Evolutionary conservation across 495 filamentous ascomycete species (phyloP).

Genomic region (Neurospora africana): DNA sequence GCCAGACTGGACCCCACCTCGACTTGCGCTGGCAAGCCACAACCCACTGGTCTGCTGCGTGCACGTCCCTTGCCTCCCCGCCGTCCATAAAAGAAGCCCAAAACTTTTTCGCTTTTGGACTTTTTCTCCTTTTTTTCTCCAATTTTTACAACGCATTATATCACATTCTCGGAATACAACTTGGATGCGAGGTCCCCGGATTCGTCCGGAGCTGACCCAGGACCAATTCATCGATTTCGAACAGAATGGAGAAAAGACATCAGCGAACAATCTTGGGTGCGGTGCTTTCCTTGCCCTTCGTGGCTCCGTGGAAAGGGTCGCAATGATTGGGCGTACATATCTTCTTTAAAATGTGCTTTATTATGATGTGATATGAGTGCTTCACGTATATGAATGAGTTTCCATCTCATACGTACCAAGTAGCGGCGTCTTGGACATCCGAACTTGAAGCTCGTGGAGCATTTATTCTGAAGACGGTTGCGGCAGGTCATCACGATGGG

Average conservation of each 20-base stretch:
- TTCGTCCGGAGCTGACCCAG: constrained; percentile 24
- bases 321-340: constrained; percentile 48
- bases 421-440: neutral
- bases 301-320: constrained; percentile 37
- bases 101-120: constrained; percentile 15
- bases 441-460: neutral
- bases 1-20: neutral
- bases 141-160: constrained; percentile 44
- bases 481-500: neutral
- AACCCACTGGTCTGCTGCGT: neutral
- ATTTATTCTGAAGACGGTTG: neutral
- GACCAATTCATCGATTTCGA: constrained; percentile 35
- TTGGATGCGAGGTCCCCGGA: constrained; percentile 32
- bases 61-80: neutral
- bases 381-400: neutral
- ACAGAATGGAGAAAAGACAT: constrained; percentile 42
- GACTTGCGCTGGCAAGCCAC: neutral
- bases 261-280: constrained; percentile 49
- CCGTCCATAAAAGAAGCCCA: constrained; percentile 1
- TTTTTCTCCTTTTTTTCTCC: constrained; percentile 26
- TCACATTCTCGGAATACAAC: constrained; percentile 37
- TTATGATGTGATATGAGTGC: neutral
- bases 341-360: neutral
- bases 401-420: neutral
- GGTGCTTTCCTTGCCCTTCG: constrained; percentile 32